Conservation (phyloP, 1,284 basidiomycete species). For the Naganishia liquefaciens region DNA sequence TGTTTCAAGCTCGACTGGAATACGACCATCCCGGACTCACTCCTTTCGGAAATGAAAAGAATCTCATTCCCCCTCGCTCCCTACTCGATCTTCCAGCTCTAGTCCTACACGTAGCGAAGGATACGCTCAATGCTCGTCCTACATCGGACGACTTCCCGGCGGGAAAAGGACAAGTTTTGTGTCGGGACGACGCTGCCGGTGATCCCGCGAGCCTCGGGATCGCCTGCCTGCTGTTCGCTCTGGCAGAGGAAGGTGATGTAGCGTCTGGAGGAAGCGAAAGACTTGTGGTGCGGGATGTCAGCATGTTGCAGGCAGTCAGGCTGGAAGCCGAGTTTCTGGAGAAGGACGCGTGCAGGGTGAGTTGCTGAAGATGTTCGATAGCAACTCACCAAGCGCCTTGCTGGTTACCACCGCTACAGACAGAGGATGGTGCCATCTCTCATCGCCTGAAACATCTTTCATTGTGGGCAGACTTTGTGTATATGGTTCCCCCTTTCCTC, state of each 20-base stretch:
- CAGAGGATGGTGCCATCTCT: constrained; percentile 27
- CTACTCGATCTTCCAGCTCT: neutral
- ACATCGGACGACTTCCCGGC: constrained; percentile 14
- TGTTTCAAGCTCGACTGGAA: constrained; percentile 22
- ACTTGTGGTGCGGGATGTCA: neutral
- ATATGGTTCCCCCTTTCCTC: constrained; percentile 30
- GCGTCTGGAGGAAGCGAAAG: neutral
- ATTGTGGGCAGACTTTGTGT: constrained; percentile 30
- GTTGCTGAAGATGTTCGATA: neutral
- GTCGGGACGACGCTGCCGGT: constrained; percentile 21
- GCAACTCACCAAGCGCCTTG: neutral
- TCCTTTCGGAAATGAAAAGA: neutral
- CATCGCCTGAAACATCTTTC: constrained; percentile 27
- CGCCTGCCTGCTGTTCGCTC: constrained; percentile 11
- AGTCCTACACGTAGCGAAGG: neutral
- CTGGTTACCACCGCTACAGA: neutral
- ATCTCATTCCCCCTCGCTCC: neutral
- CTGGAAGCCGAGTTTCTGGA: constrained; percentile 24
- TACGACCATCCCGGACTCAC: constrained; percentile 13
- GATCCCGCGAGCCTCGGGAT: constrained; percentile 27
- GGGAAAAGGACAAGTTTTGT: constrained; percentile 26
- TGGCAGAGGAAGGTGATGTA: neutral
- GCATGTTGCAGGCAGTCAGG: constrained; percentile 13
- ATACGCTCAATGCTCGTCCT: constrained; percentile 3
- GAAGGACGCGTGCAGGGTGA: constrained; percentile 8